Percentiles rank a stretch among this genome's conserved stretches.
Conservation (phyloP, 139 green algal genomes). For the Coelastrella sp. region DNA sequence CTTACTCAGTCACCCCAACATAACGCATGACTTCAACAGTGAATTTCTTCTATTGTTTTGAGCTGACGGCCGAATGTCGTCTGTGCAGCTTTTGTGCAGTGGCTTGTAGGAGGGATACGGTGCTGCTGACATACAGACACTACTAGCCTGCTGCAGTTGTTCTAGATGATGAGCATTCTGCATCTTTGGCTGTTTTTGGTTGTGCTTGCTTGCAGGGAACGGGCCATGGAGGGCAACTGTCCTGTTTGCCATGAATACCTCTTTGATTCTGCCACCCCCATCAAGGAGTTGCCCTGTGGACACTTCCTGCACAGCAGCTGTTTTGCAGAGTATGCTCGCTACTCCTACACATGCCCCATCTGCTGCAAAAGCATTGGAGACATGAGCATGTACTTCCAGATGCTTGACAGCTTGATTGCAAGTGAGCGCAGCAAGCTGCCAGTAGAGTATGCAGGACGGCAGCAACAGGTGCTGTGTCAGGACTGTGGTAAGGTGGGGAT, state of each 20-base stretch:
- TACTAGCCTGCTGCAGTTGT: no score
- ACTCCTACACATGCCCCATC: conserved; percentile 96
- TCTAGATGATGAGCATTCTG: no score
- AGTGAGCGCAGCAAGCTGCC: conserved; percentile 74
- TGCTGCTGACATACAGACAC: no score
- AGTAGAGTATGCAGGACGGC: conserved; percentile 68
- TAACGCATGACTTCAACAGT: no score
- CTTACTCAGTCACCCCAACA: no score
- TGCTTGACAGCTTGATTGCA: conserved; percentile 94
- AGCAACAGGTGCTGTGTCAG: conserved; percentile 93
- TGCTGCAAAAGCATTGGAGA: conserved; percentile 96
- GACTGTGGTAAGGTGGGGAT: conserved; percentile 83
- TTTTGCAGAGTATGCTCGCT: conserved; percentile 91
- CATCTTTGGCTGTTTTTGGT: background rate
- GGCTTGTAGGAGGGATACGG: no score
- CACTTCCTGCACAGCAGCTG: conserved; percentile 98
- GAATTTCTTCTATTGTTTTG: no score
- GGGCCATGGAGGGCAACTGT: conserved; percentile 77
- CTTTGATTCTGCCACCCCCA: conserved; percentile 87
- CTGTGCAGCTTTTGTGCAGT: no score
- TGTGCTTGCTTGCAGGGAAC: conserved; percentile 31
- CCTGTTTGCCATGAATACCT: conserved; percentile 97
- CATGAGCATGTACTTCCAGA: conserved; percentile 98
- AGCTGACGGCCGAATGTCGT: no score
- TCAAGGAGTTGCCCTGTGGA: conserved; percentile 95